Conservation (phyloP, 352 stramenopile genomes). For the Phytophthora pseudosyringae region DNA sequence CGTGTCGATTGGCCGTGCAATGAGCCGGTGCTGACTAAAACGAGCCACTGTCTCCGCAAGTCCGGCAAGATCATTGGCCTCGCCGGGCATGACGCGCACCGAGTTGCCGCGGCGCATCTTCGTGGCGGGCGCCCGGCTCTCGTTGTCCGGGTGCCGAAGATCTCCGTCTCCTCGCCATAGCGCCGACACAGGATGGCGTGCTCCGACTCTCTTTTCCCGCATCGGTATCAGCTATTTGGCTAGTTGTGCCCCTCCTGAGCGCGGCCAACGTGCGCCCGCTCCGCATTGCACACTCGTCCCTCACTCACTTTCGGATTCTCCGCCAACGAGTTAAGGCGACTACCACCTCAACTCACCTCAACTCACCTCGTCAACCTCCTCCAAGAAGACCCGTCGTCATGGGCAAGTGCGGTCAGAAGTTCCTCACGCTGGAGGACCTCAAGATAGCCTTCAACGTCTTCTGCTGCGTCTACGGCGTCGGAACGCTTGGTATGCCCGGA, state of each 20-base stretch:
- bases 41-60: constrained; percentile 11
- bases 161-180: constrained; percentile 1
- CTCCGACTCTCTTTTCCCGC: constrained; percentile 23
- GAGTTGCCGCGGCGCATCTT: constrained; percentile 24
- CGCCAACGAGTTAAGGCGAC: constrained; percentile 12
- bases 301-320: constrained; percentile 33
- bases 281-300: not conserved
- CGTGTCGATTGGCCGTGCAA: not conserved
- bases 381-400: constrained; percentile 6
- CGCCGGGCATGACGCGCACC: constrained; percentile 17
- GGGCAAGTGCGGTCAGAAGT: constrained; percentile 26
- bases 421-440: constrained; percentile 60
- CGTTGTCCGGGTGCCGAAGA: not conserved
- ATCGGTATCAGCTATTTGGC: constrained; percentile 25
- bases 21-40: constrained; percentile 25
- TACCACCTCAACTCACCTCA: not conserved
- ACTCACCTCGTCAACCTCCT: not conserved
- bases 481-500: constrained; percentile 20
- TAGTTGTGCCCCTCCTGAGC: constrained; percentile 11
- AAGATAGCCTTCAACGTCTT: constrained; percentile 55
- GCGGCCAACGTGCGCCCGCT: not conserved
- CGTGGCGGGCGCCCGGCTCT: constrained; percentile 14
- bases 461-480: constrained; percentile 19
- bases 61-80: constrained; percentile 14
- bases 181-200: not conserved